Conservation (phyloP, 192 early-diverging fungal species). For the Backusella circina region DNA sequence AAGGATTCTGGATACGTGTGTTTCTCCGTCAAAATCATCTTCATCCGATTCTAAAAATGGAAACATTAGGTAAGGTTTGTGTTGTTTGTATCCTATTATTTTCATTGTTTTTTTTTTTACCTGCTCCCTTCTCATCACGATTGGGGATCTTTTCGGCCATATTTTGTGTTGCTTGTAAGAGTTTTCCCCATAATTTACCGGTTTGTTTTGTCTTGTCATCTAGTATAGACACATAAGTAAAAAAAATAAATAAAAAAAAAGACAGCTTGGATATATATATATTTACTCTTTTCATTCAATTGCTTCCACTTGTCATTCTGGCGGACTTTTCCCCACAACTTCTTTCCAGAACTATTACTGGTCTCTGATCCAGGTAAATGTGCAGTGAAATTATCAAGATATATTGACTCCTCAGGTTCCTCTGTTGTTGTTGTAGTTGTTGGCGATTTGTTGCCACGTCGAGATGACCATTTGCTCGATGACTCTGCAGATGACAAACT, state of each 20-base stretch:
- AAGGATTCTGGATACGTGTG: conserved; percentile 49
- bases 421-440: neutral
- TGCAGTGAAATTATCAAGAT: conserved; percentile 8
- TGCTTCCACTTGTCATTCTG: conserved; percentile 30
- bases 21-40: conserved; percentile 49
- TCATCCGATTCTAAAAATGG: conserved; percentile 67
- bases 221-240: neutral
- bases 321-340: conserved; percentile 23
- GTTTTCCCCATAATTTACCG: conserved; percentile 24
- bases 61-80: no score
- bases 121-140: conserved; percentile 28
- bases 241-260: no score
- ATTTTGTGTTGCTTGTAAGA: conserved; percentile 26
- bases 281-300: conserved; percentile 12
- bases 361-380: neutral
- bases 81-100: no score
- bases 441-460: neutral
- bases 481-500: neutral
- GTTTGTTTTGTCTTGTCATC: conserved; percentile 1
- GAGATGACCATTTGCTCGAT: conserved; percentile 15
- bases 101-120: neutral
- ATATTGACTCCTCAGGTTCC: conserved; percentile 21
- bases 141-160: conserved; percentile 7
- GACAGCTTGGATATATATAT: neutral
- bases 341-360: conserved; percentile 9